Percentiles rank a stretch among this genome's conserved stretches.
Evolutionary conservation across 1,284 basidiomycete genomes (phyloP).

Genomic region (Tilletiopsis washingtonensis): DNA sequence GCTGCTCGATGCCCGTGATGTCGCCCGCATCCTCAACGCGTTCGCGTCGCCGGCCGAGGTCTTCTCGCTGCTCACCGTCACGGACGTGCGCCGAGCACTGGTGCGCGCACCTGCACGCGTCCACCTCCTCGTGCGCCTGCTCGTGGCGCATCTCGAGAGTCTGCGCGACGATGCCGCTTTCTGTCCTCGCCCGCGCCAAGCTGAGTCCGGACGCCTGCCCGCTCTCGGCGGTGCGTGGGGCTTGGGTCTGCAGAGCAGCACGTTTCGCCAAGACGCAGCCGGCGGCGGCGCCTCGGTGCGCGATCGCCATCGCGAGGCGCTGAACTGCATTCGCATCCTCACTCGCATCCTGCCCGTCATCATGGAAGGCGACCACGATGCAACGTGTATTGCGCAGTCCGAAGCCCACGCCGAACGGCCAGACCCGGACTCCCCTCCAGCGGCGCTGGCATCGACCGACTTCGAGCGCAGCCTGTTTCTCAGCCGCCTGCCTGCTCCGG

Average conservation of each 20-base stretch:
- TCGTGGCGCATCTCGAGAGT: conserved; percentile 38
- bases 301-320: conserved; percentile 29
- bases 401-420: not conserved
- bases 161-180: conserved; percentile 33
- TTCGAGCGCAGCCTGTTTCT: conserved; percentile 14
- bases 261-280: conserved; percentile 1
- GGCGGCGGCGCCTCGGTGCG: conserved; percentile 2
- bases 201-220: no score
- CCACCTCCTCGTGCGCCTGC: conserved; percentile 31
- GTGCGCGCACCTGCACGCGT: conserved; percentile 34
- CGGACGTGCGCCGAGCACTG: conserved; percentile 26
- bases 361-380: conserved; percentile 11
- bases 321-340: conserved; percentile 40
- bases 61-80: conserved; percentile 23
- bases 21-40: not conserved
- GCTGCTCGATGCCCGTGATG: not conserved
- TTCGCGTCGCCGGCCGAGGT: conserved; percentile 35
- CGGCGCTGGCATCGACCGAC: conserved; percentile 3
- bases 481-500: not conserved
- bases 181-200: conserved; percentile 8
- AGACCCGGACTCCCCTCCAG: not conserved
- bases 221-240: no score
- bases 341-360: conserved; percentile 35
- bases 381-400: not conserved
- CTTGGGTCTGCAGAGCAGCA: no score